A percentile compares a stretch with the other conserved stretches of the same genome.
Conservation (phyloP, 306 rosid genomes). For the Quercus bicolor region DNA sequence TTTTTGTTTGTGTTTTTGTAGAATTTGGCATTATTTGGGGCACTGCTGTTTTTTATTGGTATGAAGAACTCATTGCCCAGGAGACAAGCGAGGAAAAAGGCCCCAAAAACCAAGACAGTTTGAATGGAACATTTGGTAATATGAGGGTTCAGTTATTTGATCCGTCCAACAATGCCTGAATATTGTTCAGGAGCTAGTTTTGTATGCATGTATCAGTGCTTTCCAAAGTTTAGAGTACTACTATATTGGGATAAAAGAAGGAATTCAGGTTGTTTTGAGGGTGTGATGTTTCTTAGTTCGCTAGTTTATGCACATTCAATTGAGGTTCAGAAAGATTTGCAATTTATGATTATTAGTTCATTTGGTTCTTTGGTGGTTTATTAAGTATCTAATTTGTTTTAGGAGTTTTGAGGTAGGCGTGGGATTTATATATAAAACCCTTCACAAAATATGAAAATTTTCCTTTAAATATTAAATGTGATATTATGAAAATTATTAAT, state of each 20-base stretch:
- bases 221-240: conserved; percentile 8
- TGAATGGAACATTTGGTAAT: conserved; percentile 10
- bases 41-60: conserved; percentile 54
- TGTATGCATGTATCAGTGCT: conserved; percentile 18
- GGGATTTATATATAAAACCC: neutral
- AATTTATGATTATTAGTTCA: neutral
- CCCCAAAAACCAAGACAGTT: conserved; percentile 45
- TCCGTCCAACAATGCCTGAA: neutral
- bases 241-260: neutral
- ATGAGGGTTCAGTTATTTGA: neutral
- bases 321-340: conserved; percentile 9
- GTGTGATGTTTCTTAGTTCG: conserved; percentile 4
- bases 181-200: conserved; percentile 24
- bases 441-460: too few species aligned
- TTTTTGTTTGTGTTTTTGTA: conserved; percentile 20
- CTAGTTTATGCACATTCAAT: conserved; percentile 19
- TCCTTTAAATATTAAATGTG: too few species aligned
- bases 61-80: conserved; percentile 55
- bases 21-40: conserved; percentile 70
- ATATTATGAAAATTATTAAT: too few species aligned
- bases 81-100: conserved; percentile 44
- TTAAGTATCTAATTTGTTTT: neutral
- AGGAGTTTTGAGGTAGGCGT: neutral
- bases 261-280: neutral
- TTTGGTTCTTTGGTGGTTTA: neutral